These are phyloP conservation scores for Arabis alpina DNA, from an alignment of 345 rosid genomes.

Conservation along the genomic window DNA sequence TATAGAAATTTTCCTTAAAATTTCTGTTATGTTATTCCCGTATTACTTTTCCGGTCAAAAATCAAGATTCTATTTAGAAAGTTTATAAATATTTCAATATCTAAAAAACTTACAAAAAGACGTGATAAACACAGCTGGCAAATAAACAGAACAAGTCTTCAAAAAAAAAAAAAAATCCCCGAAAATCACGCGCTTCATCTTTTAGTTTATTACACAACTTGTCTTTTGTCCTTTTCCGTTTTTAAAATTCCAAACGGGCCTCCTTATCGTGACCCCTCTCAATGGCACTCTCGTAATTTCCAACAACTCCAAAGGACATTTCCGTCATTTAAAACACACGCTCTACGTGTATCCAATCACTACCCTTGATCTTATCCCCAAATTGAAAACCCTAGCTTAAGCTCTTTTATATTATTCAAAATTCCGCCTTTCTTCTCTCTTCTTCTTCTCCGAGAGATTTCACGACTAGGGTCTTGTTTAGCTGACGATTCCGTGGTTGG, in stretches of 20 bases:
- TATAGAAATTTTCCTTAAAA: too few relatives aligned
- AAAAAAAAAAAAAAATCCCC: slow-evolving; percentile 17
- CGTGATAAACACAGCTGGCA: slow-evolving; percentile 43
- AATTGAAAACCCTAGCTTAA: slow-evolving; percentile 54
- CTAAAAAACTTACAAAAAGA: slow-evolving; percentile 1
- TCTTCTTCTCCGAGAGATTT: slow-evolving; percentile 3
- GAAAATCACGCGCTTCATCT: slow-evolving; percentile 51
- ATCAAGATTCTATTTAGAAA: background rate
- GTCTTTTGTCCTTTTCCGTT: slow-evolving; percentile 38
- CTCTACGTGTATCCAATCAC: slow-evolving; percentile 53
- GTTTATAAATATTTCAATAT: background rate
- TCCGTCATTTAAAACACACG: slow-evolving; percentile 39
- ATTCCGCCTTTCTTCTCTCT: slow-evolving; percentile 1
- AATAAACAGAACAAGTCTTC: slow-evolving; percentile 31
- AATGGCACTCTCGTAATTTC: background rate
- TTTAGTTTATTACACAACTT: slow-evolving; percentile 44
- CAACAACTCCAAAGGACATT: slow-evolving; percentile 2
- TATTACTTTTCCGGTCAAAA: too few relatives aligned
- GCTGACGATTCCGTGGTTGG: slow-evolving; percentile 11
- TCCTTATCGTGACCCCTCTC: slow-evolving; percentile 21
- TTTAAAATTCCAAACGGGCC: slow-evolving; percentile 9
- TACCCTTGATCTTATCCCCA: slow-evolving; percentile 57
- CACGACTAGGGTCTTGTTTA: slow-evolving; percentile 12
- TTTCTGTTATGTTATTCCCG: too few relatives aligned
- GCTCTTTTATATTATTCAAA: slow-evolving; percentile 25